Percentiles rank a stretch among this genome's conserved stretches.
Evolutionary conservation across 78 protist species (phyloP).

Genomic region (Cyanophora paradoxa): DNA sequence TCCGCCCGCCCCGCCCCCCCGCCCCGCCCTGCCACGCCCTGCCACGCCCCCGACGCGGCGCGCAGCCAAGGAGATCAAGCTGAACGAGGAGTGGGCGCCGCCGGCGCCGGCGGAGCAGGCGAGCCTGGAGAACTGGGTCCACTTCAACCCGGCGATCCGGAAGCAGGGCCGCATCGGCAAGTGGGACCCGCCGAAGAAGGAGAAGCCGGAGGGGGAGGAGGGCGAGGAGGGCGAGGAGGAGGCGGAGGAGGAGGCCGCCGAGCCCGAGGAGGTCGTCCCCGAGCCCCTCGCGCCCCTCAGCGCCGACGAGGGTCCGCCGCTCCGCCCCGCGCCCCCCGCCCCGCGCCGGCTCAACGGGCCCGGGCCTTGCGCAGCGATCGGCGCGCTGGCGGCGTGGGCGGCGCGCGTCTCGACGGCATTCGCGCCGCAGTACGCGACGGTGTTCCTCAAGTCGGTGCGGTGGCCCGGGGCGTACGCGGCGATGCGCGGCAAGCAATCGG

Average conservation of each 20-base stretch:
- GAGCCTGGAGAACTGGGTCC: slow-evolving; percentile 29
- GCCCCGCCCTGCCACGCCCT: too few species aligned
- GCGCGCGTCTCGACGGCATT: background rate
- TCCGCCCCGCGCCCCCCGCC: too few species aligned
- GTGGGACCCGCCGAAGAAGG: slow-evolving; percentile 17
- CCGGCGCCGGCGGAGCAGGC: background rate
- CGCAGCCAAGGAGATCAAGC: background rate
- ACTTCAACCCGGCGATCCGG: background rate
- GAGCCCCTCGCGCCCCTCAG: slow-evolving; percentile 2
- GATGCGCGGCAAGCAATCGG: background rate
- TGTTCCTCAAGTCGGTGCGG: slow-evolving; percentile 3
- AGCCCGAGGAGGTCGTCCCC: slow-evolving; percentile 9
- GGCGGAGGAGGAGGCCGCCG: slow-evolving; percentile 12
- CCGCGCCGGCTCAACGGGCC: background rate
- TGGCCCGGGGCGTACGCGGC: slow-evolving; percentile 47
- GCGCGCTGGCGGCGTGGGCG: slow-evolving; percentile 21
- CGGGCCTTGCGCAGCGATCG: background rate
- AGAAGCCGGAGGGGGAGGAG: too few species aligned
- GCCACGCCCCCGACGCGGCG: background rate
- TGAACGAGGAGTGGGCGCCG: background rate
- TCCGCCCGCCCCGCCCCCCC: background rate
- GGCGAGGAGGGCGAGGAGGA: too few species aligned
- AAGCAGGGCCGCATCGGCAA: slow-evolving; percentile 19
- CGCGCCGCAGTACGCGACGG: background rate
- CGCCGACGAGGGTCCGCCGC: background rate